Base-by-base conservation (phyloP, 257 asterid species). In the Nicotiana tomentosiformis region DNA sequence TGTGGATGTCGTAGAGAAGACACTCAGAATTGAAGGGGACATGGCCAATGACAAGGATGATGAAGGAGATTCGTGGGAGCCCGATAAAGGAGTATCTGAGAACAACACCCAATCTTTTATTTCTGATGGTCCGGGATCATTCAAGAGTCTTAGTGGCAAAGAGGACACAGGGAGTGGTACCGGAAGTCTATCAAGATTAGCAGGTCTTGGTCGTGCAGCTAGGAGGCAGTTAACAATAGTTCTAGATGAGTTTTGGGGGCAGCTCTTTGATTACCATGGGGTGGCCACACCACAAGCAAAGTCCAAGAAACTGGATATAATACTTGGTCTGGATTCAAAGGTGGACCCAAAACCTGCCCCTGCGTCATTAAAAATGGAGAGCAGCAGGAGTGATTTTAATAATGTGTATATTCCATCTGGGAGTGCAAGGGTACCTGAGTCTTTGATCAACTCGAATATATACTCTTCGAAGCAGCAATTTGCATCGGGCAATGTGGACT, bases 211-310 rank as follows among this genome's bases (percentile, higher is more conserved):
- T 30, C 98, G 98, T 77, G 94, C 99, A 51, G 98, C 94, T 39
- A 90, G 99, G 90, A 95, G 97, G 76, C 98, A 94, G 83, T 81
- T 96, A 65, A 88, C 98, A 69, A 78, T 81, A 12, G 79, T 85
- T 83, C 97, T 94, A 57, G 95, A 91, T 82, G 98, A 94, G 62
- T 96, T 96, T 83, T 94, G 99, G 99, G 98, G 97, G 60, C 98
- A 93, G 88, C 84, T 96, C 84, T 96, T 93, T 86, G 96, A 94
- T 90, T 93, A 84, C 69, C 91, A 94, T 77, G 99, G 99, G 78
- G 91, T 82, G 79, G 89, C 87, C 64, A 91, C 96, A 5, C 88
- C 80, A 60, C 97, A 96, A 79, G 98, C 99, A 10, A 94, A 84
- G 88, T 86, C 88, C 66, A 93, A 89, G 89, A 93, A 92, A 85